These are phyloP conservation scores for Sechiopsis laciniata DNA, from an alignment of 306 rosid genomes.

Conservation along the genomic window DNA sequence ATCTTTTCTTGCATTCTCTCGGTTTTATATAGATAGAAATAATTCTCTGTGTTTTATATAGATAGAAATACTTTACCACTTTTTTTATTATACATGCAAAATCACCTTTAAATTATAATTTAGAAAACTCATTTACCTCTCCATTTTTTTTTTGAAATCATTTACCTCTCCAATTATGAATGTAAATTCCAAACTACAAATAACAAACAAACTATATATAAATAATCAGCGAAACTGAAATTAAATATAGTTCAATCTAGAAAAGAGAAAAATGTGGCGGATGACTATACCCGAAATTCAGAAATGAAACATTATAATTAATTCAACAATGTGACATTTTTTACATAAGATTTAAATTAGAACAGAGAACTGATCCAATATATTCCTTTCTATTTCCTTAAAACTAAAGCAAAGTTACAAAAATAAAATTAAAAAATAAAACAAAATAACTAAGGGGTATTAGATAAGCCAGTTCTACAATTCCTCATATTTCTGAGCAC, in stretches of 20 bases:
- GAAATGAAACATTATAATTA: neutral
- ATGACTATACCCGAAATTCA: neutral
- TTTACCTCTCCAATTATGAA: no score
- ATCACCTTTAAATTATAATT: no score
- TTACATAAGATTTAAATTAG: slow-evolving; percentile 4
- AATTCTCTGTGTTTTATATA: no score
- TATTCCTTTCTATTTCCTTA: slow-evolving; percentile 3
- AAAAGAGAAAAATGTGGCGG: neutral
- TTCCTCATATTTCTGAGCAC: neutral
- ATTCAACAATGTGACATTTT: neutral
- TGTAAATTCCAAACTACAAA: no score
- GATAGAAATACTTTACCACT: no score
- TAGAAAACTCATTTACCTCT: no score
- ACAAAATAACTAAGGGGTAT: neutral
- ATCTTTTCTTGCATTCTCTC: no score
- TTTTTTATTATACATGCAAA: no score
- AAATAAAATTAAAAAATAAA: neutral
- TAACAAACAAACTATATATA: no score
- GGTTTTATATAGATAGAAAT: no score
- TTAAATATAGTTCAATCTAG: no score
- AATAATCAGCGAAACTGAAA: neutral
- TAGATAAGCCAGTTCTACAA: neutral
- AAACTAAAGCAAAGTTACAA: neutral
- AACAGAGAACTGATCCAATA: neutral
- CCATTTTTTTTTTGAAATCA: no score